Percentiles rank a stretch among this genome's conserved stretches.
These are phyloP conservation scores for Pleurotus pulmonarius DNA, from an alignment of 768 basidiomycete genomes.

Conservation along the genomic window DNA sequence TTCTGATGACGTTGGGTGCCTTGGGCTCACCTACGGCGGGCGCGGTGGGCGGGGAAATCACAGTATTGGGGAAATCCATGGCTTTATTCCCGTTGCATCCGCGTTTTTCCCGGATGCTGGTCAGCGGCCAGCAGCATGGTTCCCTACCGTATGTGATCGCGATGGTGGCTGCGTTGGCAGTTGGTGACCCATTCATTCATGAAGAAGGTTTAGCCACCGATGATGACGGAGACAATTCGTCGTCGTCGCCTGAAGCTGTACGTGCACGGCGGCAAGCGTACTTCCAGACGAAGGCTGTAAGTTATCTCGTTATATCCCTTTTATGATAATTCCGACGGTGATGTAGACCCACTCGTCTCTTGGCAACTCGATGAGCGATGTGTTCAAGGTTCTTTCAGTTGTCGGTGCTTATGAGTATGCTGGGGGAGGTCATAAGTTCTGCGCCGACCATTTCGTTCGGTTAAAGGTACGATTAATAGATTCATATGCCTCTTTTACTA, in stretches of 20 bases:
- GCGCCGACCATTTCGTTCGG: conserved; percentile 84
- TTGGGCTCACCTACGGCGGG: conserved; percentile 37
- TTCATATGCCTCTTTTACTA: neutral
- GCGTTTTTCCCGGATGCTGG: conserved; percentile 93
- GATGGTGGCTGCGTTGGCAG: conserved; percentile 86
- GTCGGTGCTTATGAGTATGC: conserved; percentile 95
- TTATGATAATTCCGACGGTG: neutral
- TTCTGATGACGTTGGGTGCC: conserved; percentile 81
- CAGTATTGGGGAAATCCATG: conserved; percentile 90
- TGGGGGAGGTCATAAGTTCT: conserved; percentile 77
- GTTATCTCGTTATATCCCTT: conserved; percentile 12
- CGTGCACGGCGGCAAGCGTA: conserved; percentile 69
- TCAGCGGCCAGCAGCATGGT: conserved; percentile 82
- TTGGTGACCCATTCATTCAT: conserved; percentile 93
- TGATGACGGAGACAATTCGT: conserved; percentile 36
- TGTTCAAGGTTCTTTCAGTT: conserved; percentile 87
- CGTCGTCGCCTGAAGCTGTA: conserved; percentile 50
- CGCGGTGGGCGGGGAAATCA: conserved; percentile 56
- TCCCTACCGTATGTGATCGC: conserved; percentile 86
- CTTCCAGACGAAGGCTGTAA: conserved; percentile 78
- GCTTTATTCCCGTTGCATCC: conserved; percentile 91
- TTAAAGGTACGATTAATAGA: conserved; percentile 55
- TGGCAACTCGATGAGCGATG: conserved; percentile 78
- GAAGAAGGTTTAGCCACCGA: conserved; percentile 61
- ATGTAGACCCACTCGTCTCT: conserved; percentile 71